These are phyloP conservation scores for Serpula lacrymans DNA, from an alignment of 768 basidiomycete genomes.

Conservation along the genomic window DNA sequence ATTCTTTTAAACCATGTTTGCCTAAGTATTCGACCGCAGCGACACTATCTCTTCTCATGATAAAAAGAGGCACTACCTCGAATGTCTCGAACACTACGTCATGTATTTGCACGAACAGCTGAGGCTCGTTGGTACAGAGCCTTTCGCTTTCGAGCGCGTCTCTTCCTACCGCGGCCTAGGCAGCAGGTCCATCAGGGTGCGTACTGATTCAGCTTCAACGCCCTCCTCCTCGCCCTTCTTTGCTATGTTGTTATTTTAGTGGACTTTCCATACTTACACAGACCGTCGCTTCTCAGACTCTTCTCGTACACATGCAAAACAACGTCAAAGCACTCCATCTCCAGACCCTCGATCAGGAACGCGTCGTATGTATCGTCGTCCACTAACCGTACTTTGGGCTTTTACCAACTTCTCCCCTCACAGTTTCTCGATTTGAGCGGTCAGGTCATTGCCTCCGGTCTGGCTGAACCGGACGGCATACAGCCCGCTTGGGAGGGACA, in stretches of 20 bases:
- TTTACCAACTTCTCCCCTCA: too few relatives aligned
- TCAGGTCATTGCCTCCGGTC: constrained; percentile 25
- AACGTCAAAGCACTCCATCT: constrained; percentile 47
- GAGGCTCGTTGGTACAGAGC: constrained; percentile 43
- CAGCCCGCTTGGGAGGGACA: too few relatives aligned
- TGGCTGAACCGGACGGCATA: too few relatives aligned
- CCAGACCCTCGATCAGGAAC: constrained; percentile 51
- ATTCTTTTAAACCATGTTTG: not conserved
- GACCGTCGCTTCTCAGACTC: constrained; percentile 40
- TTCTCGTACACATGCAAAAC: constrained; percentile 70
- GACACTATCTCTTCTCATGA: constrained; percentile 78
- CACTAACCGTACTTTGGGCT: too few relatives aligned
- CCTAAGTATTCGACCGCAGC: constrained; percentile 24
- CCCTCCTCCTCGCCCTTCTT: constrained; percentile 1
- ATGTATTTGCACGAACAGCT: constrained; percentile 63
- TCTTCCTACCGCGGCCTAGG: constrained; percentile 51
- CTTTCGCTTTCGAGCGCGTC: constrained; percentile 48
- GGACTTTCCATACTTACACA: not conserved
- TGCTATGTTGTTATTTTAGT: not conserved
- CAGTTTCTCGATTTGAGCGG: constrained; percentile 28
- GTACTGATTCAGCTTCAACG: too few relatives aligned
- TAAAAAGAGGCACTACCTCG: constrained; percentile 71
- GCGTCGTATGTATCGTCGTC: constrained; percentile 36
- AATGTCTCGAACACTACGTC: constrained; percentile 71
- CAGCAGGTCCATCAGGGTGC: constrained; percentile 62